These are phyloP conservation scores for Gremmenia infestans DNA, from an alignment of 2,329 filamentous ascomycete genomes.

Conservation along the genomic window DNA sequence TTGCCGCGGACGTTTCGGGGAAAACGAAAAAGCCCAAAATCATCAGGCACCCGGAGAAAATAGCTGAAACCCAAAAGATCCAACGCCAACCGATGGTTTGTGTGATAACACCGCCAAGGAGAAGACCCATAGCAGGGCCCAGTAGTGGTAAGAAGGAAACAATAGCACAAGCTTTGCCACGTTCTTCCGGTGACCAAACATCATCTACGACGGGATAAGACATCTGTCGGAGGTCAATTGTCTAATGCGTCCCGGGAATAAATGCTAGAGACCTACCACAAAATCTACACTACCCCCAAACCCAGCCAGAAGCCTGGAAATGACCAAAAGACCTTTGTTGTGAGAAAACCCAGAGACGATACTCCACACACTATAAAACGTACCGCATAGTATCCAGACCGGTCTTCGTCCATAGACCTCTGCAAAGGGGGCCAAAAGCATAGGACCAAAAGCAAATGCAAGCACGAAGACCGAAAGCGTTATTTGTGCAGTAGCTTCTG, in stretches of 20 bases:
- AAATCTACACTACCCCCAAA: constrained; percentile 52
- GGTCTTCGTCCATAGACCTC: constrained; percentile 56
- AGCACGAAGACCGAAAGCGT: constrained; percentile 39
- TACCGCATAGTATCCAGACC: constrained; percentile 52
- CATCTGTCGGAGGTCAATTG: constrained; percentile 9
- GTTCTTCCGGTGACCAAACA: constrained; percentile 52
- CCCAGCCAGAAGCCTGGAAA: constrained; percentile 52
- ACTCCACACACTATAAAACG: constrained; percentile 49
- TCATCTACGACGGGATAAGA: constrained; percentile 44
- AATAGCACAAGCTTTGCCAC: constrained; percentile 54
- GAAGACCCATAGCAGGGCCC: constrained; percentile 46
- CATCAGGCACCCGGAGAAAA: constrained; percentile 48
- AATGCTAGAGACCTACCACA: constrained; percentile 30
- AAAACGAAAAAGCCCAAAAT: constrained; percentile 40
- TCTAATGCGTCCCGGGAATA: too few species aligned
- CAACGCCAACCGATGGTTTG: constrained; percentile 27
- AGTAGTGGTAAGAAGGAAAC: constrained; percentile 58
- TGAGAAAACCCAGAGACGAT: constrained; percentile 45
- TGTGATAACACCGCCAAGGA: constrained; percentile 37
- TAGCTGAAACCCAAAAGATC: constrained; percentile 33
- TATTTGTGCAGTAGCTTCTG: constrained; percentile 37
- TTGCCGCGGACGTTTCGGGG: constrained; percentile 55
- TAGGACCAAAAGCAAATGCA: constrained; percentile 39
- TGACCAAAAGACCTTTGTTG: constrained; percentile 48
- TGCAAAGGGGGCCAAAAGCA: constrained; percentile 56